These are phyloP conservation scores for Ruellia speciosa DNA, from an alignment of 305 asterid genomes.

Conservation along the genomic window DNA sequence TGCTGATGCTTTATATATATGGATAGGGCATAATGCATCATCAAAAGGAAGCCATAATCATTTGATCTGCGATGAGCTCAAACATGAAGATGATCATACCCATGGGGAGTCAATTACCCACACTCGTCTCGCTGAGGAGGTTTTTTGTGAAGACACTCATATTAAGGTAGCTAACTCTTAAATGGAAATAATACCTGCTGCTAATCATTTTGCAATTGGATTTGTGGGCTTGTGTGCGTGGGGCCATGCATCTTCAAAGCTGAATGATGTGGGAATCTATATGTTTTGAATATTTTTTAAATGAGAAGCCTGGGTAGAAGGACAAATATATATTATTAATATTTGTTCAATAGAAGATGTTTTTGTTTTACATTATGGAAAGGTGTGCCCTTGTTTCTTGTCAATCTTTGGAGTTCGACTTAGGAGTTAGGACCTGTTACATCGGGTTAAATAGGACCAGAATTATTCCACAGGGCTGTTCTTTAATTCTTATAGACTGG, in stretches of 20 bases:
- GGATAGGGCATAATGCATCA: constrained; percentile 40
- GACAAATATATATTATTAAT: no score
- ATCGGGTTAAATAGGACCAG: not conserved
- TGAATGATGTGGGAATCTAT: not conserved
- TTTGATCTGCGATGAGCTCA: constrained; percentile 25
- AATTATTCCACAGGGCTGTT: not conserved
- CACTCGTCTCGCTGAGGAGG: constrained; percentile 35
- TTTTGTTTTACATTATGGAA: not conserved
- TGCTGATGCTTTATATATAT: constrained; percentile 33
- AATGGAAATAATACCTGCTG: not conserved
- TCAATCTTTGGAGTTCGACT: not conserved
- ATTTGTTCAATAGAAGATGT: not conserved
- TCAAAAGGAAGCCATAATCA: constrained; percentile 26
- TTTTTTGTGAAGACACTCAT: constrained; percentile 32
- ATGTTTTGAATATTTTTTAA: no score
- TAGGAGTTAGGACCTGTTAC: not conserved
- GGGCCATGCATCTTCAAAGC: not conserved
- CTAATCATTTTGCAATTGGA: constrained; percentile 3
- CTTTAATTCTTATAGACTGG: not conserved
- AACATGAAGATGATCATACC: constrained; percentile 24
- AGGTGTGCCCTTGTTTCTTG: not conserved
- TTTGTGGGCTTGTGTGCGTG: not conserved
- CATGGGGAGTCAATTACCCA: constrained; percentile 34
- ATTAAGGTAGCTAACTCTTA: constrained; percentile 40
- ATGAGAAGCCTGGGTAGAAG: no score